Evolutionary conservation across 1,139 yeast genomes (phyloP).

Genomic region (Spathaspora jeffriesii): DNA sequence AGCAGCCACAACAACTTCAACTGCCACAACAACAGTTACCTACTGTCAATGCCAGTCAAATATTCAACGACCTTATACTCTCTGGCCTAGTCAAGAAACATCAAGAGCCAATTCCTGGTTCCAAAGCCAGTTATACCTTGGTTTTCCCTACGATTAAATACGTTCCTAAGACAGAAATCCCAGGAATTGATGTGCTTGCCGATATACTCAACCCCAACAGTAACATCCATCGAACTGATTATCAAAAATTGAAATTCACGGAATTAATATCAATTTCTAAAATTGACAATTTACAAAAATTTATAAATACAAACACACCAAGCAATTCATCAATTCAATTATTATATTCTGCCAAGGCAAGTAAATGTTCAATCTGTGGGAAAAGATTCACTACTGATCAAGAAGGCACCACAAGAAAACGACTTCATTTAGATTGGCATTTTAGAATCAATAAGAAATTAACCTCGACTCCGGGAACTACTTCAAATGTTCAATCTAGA

Average conservation of each 20-base stretch:
- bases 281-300: slow-evolving; percentile 29
- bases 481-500: slow-evolving; percentile 61
- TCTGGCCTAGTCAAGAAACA: slow-evolving; percentile 42
- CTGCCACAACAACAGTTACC: too few species aligned
- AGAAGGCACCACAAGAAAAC: slow-evolving; percentile 54
- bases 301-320: slow-evolving; percentile 35
- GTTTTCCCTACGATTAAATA: slow-evolving; percentile 38
- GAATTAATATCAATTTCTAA: slow-evolving; percentile 29
- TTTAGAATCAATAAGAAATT: slow-evolving; percentile 85
- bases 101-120: slow-evolving; percentile 45
- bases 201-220: slow-evolving; percentile 27
- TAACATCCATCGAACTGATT: slow-evolving; percentile 28
- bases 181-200: slow-evolving; percentile 29
- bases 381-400: slow-evolving; percentile 72
- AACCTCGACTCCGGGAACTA: slow-evolving; percentile 25
- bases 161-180: slow-evolving; percentile 8
- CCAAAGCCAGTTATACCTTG: slow-evolving; percentile 37
- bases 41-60: slow-evolving; percentile 8
- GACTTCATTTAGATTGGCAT: slow-evolving; percentile 92
- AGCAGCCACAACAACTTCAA: slow-evolving; percentile 12
- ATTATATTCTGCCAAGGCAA: slow-evolving; percentile 63
- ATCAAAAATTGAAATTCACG: slow-evolving; percentile 26
- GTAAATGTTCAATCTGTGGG: slow-evolving; percentile 90
- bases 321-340: slow-evolving; percentile 28
- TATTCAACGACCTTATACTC: slow-evolving; percentile 34